Base-by-base conservation (phyloP, 2,329 filamentous ascomycete genomes). In the Lasiodiplodia citricola region DNA sequence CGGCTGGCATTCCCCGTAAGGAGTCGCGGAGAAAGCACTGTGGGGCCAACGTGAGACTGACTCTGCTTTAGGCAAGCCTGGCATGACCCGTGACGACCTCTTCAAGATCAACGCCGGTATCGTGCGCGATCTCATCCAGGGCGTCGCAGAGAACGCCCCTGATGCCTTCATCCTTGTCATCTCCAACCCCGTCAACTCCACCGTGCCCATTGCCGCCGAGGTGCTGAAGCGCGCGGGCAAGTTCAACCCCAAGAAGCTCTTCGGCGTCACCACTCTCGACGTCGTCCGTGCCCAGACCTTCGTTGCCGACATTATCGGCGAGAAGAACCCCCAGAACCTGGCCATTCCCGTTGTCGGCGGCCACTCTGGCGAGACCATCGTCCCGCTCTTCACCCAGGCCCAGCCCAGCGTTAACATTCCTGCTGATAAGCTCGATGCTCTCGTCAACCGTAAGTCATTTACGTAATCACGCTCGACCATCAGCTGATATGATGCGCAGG, bases 101-200 rank as follows among this genome's bases (percentile, higher is more conserved):
- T 99, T 99, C 92, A 97, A 97, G 86, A 97, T 97, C 87, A 99
- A 99, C 82, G 96, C 96, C 70, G 93, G 94, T 77, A 99, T 99
- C 79, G 96, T 99, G 79, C 93, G 96, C 85, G 94, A 93, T 75
- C 88, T 99, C 74, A 91, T 96, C 76, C 92, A 97, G 86, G 90
- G 92, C 66, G 89, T 93, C 76, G 94, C 95, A 75, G 90, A 97
- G 80, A 89, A 91, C 78, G 91, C 90, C 80, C 96, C 96, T 80
- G 96, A 97, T 82, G 96, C 96, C 68, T 97, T 91, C 85, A 90
- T 97, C 80, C 90, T 98, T 73, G 90, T 99, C 86, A 99, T 99
- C 83, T 98, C 95, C 78, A 99, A 99, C 89, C 96, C 96, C 70
- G 96, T 99, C 83, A 99, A 99, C 91, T 97, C 94, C 66, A 99